Evolutionary conservation across 2,329 filamentous ascomycete genomes (phyloP).

Genomic region (Ilyonectria destructans): DNA sequence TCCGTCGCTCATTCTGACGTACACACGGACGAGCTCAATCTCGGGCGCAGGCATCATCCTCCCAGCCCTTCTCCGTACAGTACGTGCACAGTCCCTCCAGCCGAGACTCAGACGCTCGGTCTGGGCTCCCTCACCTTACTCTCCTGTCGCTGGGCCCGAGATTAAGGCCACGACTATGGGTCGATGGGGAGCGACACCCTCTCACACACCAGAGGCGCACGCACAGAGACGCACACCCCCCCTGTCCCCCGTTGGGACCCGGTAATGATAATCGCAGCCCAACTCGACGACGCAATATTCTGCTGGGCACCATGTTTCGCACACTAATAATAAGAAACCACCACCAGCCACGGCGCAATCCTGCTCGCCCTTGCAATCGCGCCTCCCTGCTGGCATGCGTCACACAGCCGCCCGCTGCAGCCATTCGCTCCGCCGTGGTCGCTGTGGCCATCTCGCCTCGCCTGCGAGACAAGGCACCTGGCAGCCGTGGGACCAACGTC

Average conservation of each 20-base stretch:
- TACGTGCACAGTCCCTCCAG: slow-evolving; percentile 32
- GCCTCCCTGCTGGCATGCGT: slow-evolving; percentile 45
- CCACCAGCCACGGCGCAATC: slow-evolving; percentile 24
- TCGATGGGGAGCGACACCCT: slow-evolving; percentile 39
- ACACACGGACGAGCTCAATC: slow-evolving; percentile 7
- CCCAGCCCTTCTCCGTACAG: slow-evolving; percentile 38
- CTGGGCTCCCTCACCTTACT: slow-evolving; percentile 48
- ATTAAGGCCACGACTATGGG: slow-evolving; percentile 50
- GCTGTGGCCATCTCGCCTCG: slow-evolving; percentile 10
- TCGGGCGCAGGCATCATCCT: slow-evolving; percentile 21
- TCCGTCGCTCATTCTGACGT: slow-evolving; percentile 13
- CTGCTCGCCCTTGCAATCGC: slow-evolving; percentile 40
- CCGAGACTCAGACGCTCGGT: slow-evolving; percentile 45
- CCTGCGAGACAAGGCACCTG: slow-evolving; percentile 3
- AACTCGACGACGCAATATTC: slow-evolving; percentile 45
- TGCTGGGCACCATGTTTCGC: slow-evolving; percentile 50
- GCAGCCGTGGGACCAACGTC: slow-evolving; percentile 9
- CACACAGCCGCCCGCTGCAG: slow-evolving; percentile 43
- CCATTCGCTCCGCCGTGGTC: slow-evolving; percentile 9
- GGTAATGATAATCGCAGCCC: slow-evolving; percentile 48
- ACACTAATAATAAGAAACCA: slow-evolving; percentile 46
- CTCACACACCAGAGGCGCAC: slow-evolving; percentile 31
- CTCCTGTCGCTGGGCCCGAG: slow-evolving; percentile 43
- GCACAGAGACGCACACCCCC: slow-evolving; percentile 32
- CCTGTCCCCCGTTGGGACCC: slow-evolving; percentile 42